Conservation (phyloP, 1,284 basidiomycete species). For the Trametes versicolor region DNA sequence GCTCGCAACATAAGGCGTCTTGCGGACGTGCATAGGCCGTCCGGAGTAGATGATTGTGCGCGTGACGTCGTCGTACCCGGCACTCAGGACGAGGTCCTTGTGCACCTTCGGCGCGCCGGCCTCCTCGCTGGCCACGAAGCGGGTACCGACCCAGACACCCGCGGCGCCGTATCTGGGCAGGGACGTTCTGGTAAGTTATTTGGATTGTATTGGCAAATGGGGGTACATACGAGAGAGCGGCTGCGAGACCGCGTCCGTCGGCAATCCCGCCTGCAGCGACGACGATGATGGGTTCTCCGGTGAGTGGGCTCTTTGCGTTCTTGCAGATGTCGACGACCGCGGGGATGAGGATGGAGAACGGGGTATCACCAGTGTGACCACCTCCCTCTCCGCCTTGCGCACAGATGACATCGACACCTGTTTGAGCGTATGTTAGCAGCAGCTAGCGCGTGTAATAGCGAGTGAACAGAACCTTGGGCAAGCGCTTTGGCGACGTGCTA, state of each 20-base stretch:
- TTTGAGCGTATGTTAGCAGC: not conserved
- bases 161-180: slow-evolving; percentile 68
- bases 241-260: slow-evolving; percentile 86
- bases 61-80: slow-evolving; percentile 77
- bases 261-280: slow-evolving; percentile 88
- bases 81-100: slow-evolving; percentile 74
- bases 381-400: slow-evolving; percentile 84
- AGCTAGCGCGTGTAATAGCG: not conserved
- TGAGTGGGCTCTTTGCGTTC: slow-evolving; percentile 71
- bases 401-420: slow-evolving; percentile 88
- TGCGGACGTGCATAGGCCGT: slow-evolving; percentile 84
- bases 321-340: slow-evolving; percentile 83
- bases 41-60: slow-evolving; percentile 86
- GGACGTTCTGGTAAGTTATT: not conserved
- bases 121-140: slow-evolving; percentile 88
- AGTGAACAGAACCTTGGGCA: slow-evolving; percentile 59
- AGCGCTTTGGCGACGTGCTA: slow-evolving; percentile 85
- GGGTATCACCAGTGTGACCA: slow-evolving; percentile 81
- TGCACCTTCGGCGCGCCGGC: slow-evolving; percentile 85
- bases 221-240: slow-evolving; percentile 70
- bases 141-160: slow-evolving; percentile 91
- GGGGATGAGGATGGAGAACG: slow-evolving; percentile 83
- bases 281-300: slow-evolving; percentile 79
- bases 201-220: not conserved
- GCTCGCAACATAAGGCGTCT: slow-evolving; percentile 78